A percentile compares a stretch with the other conserved stretches of the same genome.
Conservation (phyloP, 306 rosid species). For the Inga laurina region DNA sequence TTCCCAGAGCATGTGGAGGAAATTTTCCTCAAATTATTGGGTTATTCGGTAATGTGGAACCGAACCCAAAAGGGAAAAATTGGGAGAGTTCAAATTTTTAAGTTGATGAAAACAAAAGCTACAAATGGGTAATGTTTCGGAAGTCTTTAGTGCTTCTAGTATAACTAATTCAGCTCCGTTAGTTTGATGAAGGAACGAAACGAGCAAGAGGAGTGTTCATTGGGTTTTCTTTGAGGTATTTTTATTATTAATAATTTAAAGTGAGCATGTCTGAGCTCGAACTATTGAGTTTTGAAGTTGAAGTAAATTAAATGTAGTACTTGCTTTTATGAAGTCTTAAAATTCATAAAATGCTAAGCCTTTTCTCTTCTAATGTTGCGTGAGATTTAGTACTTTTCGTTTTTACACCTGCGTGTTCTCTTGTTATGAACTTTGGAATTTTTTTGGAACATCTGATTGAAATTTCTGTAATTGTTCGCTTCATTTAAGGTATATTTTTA, state of each 20-base stretch:
- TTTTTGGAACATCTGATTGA: slow-evolving; percentile 1
- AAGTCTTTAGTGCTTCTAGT: neutral
- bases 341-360: neutral
- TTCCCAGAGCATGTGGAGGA: slow-evolving; percentile 14
- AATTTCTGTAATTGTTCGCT: neutral
- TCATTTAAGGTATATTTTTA: slow-evolving; percentile 19
- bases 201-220: neutral
- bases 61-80: neutral
- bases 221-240: neutral
- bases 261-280: neutral
- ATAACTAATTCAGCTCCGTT: neutral
- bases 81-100: neutral
- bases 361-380: neutral
- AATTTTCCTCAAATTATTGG: neutral
- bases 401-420: neutral
- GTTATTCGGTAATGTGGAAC: neutral
- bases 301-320: neutral
- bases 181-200: neutral
- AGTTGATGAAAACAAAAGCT: neutral
- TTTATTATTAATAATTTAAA: neutral
- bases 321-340: neutral
- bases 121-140: neutral
- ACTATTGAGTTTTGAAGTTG: slow-evolving; percentile 20
- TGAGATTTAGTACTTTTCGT: neutral
- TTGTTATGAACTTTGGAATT: neutral